These are phyloP conservation scores for Psilocybe sp. DNA, from an alignment of 768 basidiomycete species.

Conservation along the genomic window DNA sequence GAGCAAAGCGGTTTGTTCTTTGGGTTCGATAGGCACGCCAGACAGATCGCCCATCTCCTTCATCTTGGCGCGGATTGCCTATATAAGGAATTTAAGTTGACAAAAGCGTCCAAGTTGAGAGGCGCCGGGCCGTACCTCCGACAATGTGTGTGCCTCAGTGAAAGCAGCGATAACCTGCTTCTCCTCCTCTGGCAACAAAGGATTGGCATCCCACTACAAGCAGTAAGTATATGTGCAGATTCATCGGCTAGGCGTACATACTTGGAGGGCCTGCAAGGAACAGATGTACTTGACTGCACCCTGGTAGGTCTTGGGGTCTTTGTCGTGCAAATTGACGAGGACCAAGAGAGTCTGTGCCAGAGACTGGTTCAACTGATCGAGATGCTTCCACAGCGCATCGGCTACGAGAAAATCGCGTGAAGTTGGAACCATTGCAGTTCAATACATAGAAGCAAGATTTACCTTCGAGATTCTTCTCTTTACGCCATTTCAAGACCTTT, in stretches of 20 bases:
- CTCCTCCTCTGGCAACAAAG: conserved; percentile 43
- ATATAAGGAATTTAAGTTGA: conserved; percentile 1
- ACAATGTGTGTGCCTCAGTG: conserved; percentile 50
- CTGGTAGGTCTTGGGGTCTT: conserved; percentile 48
- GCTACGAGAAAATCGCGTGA: conserved; percentile 35
- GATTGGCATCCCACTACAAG: conserved; percentile 59
- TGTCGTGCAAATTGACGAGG: conserved; percentile 47
- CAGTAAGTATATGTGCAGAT: background rate
- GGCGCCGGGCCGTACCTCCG: conserved; percentile 47
- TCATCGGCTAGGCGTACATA: conserved; percentile 16
- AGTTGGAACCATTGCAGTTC: background rate
- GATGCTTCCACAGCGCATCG: conserved; percentile 58
- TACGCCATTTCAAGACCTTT: conserved; percentile 88
- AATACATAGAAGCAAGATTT: conserved; percentile 5
- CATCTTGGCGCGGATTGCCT: conserved; percentile 82
- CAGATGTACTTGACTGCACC: conserved; percentile 63
- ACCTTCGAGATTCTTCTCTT: conserved; percentile 60
- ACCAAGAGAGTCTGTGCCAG: conserved; percentile 50
- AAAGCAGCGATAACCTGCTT: conserved; percentile 51
- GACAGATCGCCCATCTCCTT: conserved; percentile 76
- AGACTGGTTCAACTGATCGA: conserved; percentile 61
- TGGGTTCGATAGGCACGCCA: conserved; percentile 87
- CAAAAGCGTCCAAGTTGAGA: background rate
- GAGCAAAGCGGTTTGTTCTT: conserved; percentile 80
- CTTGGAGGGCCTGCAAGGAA: conserved; percentile 56